These are phyloP conservation scores for Arthrobotrys musiformis DNA, from an alignment of 2,329 filamentous ascomycete genomes.

Conservation along the genomic window DNA sequence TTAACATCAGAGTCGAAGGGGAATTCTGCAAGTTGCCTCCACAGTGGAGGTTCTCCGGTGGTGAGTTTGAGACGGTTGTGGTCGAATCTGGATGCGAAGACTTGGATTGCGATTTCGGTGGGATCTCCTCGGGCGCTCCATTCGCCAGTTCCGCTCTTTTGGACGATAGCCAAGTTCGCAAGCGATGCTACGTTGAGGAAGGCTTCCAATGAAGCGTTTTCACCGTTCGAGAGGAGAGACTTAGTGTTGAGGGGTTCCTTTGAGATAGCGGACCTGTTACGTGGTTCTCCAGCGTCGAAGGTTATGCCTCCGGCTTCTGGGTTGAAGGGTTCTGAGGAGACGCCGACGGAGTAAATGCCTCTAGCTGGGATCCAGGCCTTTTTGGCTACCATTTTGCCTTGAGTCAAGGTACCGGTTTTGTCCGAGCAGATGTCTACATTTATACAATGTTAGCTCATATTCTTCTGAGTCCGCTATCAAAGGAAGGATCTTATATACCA, in stretches of 20 bases:
- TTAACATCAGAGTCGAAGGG: slow-evolving; percentile 80
- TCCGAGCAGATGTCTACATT: slow-evolving; percentile 66
- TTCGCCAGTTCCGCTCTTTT: slow-evolving; percentile 61
- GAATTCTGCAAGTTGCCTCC: slow-evolving; percentile 73
- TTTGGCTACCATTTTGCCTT: slow-evolving; percentile 73
- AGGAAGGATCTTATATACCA: slow-evolving; percentile 1
- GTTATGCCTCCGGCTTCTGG: slow-evolving; percentile 67
- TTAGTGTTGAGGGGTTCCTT: slow-evolving; percentile 53
- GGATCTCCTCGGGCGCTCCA: slow-evolving; percentile 76
- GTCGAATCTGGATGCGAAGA: slow-evolving; percentile 76
- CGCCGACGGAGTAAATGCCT: slow-evolving; percentile 70
- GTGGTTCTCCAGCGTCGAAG: slow-evolving; percentile 62
- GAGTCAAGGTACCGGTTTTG: slow-evolving; percentile 71
- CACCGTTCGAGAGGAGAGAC: slow-evolving; percentile 63
- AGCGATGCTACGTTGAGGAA: slow-evolving; percentile 73
- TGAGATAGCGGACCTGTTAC: slow-evolving; percentile 58
- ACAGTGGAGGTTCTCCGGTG: slow-evolving; percentile 65
- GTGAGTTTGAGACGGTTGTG: slow-evolving; percentile 70
- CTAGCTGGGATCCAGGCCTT: slow-evolving; percentile 70
- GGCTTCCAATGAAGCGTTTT: slow-evolving; percentile 66
- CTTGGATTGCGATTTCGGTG: slow-evolving; percentile 79
- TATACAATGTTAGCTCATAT: neutral
- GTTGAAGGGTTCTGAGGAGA: slow-evolving; percentile 69
- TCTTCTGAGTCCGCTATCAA: neutral
- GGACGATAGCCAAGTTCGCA: slow-evolving; percentile 34